Percentiles rank a stretch among this genome's conserved stretches.
Conservation (phyloP, 2,329 filamentous ascomycete genomes). For the Fusarium sp. region DNA sequence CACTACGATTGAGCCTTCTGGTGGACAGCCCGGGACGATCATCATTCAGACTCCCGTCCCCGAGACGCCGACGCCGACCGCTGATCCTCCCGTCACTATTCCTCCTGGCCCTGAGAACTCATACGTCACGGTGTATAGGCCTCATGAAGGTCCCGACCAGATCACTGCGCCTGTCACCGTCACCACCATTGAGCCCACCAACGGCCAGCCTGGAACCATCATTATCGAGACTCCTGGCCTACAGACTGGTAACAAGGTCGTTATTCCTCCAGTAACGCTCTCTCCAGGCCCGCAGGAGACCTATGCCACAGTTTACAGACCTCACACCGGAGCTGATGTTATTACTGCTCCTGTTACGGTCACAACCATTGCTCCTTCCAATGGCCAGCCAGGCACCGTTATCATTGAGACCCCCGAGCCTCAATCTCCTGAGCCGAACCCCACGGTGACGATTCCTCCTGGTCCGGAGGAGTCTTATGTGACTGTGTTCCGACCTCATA, state of each 20-base stretch:
- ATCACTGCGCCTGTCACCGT: constrained; percentile 26
- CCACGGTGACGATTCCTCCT: constrained; percentile 24
- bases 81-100: constrained; percentile 5
- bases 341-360: constrained; percentile 26
- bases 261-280: constrained; percentile 5
- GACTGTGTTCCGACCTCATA: constrained; percentile 29
- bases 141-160: constrained; percentile 13
- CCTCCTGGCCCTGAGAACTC: constrained; percentile 17
- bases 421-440: background rate
- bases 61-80: background rate
- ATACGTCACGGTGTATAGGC: constrained; percentile 29
- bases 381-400: constrained; percentile 20
- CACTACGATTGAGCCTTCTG: background rate
- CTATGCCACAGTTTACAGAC: constrained; percentile 15
- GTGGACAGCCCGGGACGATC: constrained; percentile 4
- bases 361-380: constrained; percentile 21
- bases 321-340: constrained; percentile 18
- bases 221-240: constrained; percentile 22
- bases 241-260: background rate
- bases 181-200: constrained; percentile 16
- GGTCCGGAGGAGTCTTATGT: constrained; percentile 16
- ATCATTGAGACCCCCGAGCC: constrained; percentile 24
- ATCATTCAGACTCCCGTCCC: constrained; percentile 8
- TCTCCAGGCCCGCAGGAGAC: background rate
- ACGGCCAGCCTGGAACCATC: constrained; percentile 23